Conservation (phyloP, 106 monocot genomes). For the Dactylorhiza incarnata region DNA sequence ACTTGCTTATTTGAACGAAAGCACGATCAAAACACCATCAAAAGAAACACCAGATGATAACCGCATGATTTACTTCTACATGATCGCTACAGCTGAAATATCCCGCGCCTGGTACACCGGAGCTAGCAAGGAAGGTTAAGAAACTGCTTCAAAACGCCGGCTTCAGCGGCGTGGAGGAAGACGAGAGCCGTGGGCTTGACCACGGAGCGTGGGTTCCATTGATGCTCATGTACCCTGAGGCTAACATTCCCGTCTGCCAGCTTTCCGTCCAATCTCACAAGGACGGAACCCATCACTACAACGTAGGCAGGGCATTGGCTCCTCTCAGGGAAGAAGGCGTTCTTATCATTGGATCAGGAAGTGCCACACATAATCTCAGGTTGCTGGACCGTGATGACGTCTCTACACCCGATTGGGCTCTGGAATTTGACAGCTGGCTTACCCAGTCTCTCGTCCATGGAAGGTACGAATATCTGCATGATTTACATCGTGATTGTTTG, state of each 20-base stretch:
- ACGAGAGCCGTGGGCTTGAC: constrained; percentile 72
- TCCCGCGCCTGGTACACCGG: constrained; percentile 78
- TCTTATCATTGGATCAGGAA: constrained; percentile 75
- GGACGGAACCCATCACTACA: constrained; percentile 62
- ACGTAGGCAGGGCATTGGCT: constrained; percentile 64
- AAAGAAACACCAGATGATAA: too few relatives aligned
- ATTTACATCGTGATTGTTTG: too few relatives aligned
- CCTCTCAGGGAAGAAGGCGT: constrained; percentile 69
- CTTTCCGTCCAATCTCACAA: constrained; percentile 51
- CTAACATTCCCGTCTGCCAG: constrained; percentile 77
- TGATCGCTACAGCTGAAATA: constrained; percentile 57
- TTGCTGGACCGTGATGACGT: constrained; percentile 6
- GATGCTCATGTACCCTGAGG: constrained; percentile 87
- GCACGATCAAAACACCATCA: too few relatives aligned
- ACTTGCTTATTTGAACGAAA: too few relatives aligned
- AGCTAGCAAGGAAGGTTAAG: constrained; percentile 49
- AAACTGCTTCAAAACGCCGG: constrained; percentile 45
- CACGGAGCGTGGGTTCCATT: constrained; percentile 86
- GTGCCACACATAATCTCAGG: constrained; percentile 66
- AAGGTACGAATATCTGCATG: constrained; percentile 26
- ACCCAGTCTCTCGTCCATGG: constrained; percentile 44
- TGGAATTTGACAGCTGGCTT: constrained; percentile 63
- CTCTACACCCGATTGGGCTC: constrained; percentile 39
- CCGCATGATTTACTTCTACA: too few relatives aligned
- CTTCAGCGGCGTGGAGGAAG: constrained; percentile 29